phyloP scores from a whole-genome alignment of 371 early-diverging fungal species.

The Nematocida sp. region DNA sequence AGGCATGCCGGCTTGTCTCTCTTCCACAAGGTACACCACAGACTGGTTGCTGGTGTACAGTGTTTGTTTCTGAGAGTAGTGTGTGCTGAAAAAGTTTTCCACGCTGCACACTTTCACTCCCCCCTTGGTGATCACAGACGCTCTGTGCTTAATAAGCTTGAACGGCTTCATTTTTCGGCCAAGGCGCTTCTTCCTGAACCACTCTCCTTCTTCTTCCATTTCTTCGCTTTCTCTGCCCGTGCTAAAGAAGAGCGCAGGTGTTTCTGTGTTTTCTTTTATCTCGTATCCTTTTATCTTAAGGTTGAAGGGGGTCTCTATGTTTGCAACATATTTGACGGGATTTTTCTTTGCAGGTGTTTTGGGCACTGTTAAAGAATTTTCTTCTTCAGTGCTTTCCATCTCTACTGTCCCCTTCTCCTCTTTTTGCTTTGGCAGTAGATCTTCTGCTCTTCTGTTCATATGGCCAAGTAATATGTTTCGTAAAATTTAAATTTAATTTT shows the following conservation, averaged over 20 bases:
- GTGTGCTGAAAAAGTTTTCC: conserved; percentile 11
- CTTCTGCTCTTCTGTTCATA: not conserved
- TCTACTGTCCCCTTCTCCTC: not conserved
- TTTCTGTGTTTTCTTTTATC: not conserved
- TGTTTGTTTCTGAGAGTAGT: not conserved
- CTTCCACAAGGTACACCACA: conserved; percentile 17
- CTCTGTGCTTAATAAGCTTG: not conserved
- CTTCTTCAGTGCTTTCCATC: conserved; percentile 3
- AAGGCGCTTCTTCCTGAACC: conserved; percentile 38
- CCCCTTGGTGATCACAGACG: not conserved
- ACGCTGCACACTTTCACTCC: not conserved
- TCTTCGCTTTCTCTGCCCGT: not conserved
- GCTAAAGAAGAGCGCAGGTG: not conserved
- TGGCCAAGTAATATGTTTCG: not conserved
- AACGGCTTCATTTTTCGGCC: conserved; percentile 21
- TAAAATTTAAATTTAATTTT: not conserved
- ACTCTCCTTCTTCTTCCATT: conserved; percentile 19
- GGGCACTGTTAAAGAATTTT: not conserved
- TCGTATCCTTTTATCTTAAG: not conserved
- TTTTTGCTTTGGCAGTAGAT: not conserved
- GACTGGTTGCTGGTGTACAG: conserved; percentile 4
- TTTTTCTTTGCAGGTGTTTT: conserved; percentile 45
- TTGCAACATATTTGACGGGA: conserved; percentile 16
- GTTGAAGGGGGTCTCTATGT: conserved; percentile 46
- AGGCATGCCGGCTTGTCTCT: not conserved